Evolutionary conservation across 306 rosid genomes (phyloP), one percentile per base, ranked within the genome.

Genomic region (Oxytropis ochrocephala): DNA sequence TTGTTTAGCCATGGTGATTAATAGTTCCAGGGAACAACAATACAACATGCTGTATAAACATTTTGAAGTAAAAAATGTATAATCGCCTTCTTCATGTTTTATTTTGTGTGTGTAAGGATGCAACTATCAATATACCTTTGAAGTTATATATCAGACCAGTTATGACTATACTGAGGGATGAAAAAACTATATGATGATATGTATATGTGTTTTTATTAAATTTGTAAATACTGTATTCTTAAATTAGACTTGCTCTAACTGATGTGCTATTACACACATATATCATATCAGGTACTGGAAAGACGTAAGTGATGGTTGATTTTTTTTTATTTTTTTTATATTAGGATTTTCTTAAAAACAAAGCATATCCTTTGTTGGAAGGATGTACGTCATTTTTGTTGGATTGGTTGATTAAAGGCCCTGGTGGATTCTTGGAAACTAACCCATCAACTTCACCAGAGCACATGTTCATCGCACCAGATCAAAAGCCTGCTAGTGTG

Each of bases 381-480:
- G 91, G 90, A 76, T 90, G 98, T 74, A 65, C 86, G n/a, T 80
- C 66, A 42, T 93, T 90, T 93, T 86, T 93, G 89, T 80, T 93
- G 90, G 96, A 90, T 88, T 93, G 98, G 98, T 83, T 93, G 86
- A 88, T 93, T 72, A 80, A 93, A 75, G 96, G 94, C 83, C 87
- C 10, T 12, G 88, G 86, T 41, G 97, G 86, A 75, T 85, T 73
- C 64, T 81, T 93, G 55, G 91, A 93, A 86, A 93, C 98, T 61
- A 93, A 93, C 79, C 98, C 98, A 18, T 90, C 98, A 67, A 93
- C 98, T 70, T 93, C 98, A 60, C 98, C 98, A 0, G 98, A 93
- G 79, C 98, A 93, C 83, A 85, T 88, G 97, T 93, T 93, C 73
- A 67, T 53, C 54, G 92, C 98, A 55, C 89, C 98, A 55, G 96